These are phyloP conservation scores for Monilinia aucupariae DNA, from an alignment of 2,329 filamentous ascomycete species.

Conservation along the genomic window DNA sequence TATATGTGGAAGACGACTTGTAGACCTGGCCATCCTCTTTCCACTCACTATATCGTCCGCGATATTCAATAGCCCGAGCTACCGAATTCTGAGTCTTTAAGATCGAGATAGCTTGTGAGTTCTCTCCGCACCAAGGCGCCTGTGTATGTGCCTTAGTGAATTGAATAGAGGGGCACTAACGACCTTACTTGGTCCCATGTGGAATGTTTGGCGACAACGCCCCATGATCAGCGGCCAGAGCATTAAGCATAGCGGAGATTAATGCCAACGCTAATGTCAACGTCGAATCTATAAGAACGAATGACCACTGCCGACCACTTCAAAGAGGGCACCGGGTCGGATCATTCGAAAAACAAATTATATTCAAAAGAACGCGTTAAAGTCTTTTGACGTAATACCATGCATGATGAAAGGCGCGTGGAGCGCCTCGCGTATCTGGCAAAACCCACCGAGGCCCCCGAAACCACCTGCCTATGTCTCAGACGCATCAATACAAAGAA, in stretches of 20 bases:
- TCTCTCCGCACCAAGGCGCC: not conserved
- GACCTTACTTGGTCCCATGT: not conserved
- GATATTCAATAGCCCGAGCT: constrained; percentile 3
- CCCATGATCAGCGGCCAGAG: constrained; percentile 2
- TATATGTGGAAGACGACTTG: not conserved
- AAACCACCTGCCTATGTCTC: not conserved
- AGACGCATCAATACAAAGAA: not conserved
- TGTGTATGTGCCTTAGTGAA: not conserved
- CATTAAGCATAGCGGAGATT: not conserved
- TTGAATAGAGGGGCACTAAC: constrained; percentile 6
- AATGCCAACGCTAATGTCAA: not conserved
- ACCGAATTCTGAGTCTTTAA: not conserved
- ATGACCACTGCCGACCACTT: not conserved
- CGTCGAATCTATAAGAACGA: not conserved
- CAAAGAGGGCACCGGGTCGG: constrained; percentile 9
- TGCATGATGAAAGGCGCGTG: not conserved
- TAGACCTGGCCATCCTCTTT: not conserved
- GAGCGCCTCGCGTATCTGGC: not conserved
- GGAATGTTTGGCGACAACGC: not conserved
- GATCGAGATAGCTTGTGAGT: not conserved
- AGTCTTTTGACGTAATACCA: not conserved
- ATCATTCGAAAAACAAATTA: constrained; percentile 13
- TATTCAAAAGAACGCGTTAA: not conserved
- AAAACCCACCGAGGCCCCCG: not conserved
- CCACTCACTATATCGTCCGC: not conserved